Base-by-base conservation (phyloP, 306 rosid species). In the Sophora flavescens region DNA sequence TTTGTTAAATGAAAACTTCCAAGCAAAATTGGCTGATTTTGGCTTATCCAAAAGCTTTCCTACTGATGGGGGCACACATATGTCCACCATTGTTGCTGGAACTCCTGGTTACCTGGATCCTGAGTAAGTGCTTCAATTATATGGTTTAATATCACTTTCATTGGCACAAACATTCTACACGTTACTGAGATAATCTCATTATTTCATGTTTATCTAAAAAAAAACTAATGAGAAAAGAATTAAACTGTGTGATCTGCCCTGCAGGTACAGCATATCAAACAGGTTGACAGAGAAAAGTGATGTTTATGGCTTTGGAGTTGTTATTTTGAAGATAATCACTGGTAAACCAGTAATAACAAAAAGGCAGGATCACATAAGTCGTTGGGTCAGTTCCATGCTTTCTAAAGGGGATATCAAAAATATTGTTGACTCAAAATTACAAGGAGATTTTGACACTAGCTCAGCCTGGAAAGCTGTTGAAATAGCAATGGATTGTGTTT, bases 291-390 rank as follows among this genome's bases (percentile, higher is more conserved):
- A 79, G 80, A 83, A 87, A 71, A 89, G 87, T 45, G 89, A 89
- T 74, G 88, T 85, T 16, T 85, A 73, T 71, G 81, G 89, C 79
- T 87, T 83, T 28, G 87, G 89, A 42, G 84, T 87, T 12, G 85
- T 83, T 8, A 56, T 83, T 9, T 82, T 85, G 28, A 85, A 87
- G 60, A 79, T 85, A 17, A 82, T 82, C 74, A 86, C 90, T 22
- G 54, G 88, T 8, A 63, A 62, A 28, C 79, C 66, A 3, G 84
- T 53, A n/a, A 72, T 80, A 32, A 5, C 48, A 7, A 80, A 36
- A 53, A 15, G 2, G 5, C 64, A 80, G 3, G 82, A 81, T 38
- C 81, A 84, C 72, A 51, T 82, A 5, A 71, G 45, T 30, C 68
- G 82, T 17, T 86, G 87, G 88, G 87, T 82, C 38, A 33, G 70